These are phyloP conservation scores for Roridomyces roridus DNA, from an alignment of 768 basidiomycete species.

Conservation along the genomic window DNA sequence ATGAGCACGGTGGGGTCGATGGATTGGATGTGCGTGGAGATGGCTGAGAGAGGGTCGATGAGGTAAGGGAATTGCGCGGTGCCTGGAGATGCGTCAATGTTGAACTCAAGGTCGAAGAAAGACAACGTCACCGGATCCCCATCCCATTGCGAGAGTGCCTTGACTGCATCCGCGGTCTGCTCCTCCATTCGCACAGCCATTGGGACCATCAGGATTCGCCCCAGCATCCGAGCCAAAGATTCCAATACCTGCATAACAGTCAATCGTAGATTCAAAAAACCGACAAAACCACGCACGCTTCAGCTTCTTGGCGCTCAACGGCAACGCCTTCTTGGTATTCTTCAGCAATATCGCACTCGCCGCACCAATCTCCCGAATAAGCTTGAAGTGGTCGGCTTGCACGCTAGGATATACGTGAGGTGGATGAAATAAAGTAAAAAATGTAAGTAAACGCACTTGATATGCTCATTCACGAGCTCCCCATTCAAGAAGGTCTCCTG, in stretches of 20 bases:
- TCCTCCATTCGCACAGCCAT: constrained; percentile 16
- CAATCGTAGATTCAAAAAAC: background rate
- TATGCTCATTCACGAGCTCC: background rate
- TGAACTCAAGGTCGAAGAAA: too few relatives aligned
- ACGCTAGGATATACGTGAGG: constrained; percentile 6
- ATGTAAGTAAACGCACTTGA: constrained; percentile 9
- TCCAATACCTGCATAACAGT: constrained; percentile 26
- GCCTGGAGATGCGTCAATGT: constrained; percentile 34
- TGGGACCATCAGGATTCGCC: constrained; percentile 42
- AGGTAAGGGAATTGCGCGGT: constrained; percentile 41
- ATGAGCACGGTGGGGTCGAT: constrained; percentile 29
- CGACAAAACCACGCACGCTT: constrained; percentile 29
- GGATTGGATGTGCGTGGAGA: constrained; percentile 29
- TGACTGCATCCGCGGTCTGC: constrained; percentile 37
- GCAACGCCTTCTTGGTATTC: constrained; percentile 52
- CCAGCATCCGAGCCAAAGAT: constrained; percentile 46
- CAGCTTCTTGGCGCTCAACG: constrained; percentile 45
- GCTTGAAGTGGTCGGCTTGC: constrained; percentile 34
- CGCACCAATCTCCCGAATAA: constrained; percentile 65
- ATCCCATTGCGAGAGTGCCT: constrained; percentile 51
- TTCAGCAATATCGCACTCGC: constrained; percentile 71
- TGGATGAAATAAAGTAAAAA: background rate
- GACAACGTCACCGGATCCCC: constrained; percentile 6
- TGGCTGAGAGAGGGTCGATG: constrained; percentile 27
- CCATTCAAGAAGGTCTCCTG: constrained; percentile 1